Conservation (phyloP, 495 filamentous ascomycete species). For the Aspergillus asperescens region DNA sequence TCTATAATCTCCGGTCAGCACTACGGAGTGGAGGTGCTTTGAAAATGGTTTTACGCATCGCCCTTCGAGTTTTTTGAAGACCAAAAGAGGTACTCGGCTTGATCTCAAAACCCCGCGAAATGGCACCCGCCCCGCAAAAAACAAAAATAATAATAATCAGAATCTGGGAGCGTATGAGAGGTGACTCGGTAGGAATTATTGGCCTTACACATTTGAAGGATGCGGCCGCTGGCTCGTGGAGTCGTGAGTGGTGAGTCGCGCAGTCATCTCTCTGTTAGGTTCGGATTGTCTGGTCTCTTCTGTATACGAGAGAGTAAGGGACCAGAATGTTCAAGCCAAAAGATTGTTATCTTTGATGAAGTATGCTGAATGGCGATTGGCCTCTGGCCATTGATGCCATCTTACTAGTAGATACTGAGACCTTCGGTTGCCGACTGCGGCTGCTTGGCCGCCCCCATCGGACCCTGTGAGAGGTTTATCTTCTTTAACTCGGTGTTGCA, state of each 20-base stretch:
- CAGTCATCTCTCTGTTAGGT: not conserved
- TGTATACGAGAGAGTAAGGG: not conserved
- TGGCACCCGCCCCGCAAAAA: not conserved
- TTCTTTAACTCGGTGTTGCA: not conserved
- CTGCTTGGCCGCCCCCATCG: not conserved
- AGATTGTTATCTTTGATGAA: not conserved
- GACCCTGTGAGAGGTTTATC: not conserved
- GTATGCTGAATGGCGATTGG: not conserved
- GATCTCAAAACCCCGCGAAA: not conserved
- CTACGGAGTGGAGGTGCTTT: not conserved
- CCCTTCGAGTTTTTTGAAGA: too few species aligned
- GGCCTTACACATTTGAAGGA: not conserved
- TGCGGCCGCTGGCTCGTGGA: not conserved
- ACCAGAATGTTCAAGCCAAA: not conserved
- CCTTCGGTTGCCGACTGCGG: not conserved
- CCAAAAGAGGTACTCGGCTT: not conserved
- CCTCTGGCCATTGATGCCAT: not conserved
- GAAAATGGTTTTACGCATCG: not conserved
- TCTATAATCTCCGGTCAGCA: slow-evolving; percentile 10
- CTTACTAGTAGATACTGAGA: not conserved
- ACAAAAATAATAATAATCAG: too few species aligned
- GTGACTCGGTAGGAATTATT: not conserved
- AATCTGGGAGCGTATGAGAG: not conserved
- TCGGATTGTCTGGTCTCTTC: not conserved
- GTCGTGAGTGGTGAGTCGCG: too few species aligned